phyloP scores from a whole-genome alignment of 176 grass and related monocot genomes.

The Melocanna baccifera region DNA sequence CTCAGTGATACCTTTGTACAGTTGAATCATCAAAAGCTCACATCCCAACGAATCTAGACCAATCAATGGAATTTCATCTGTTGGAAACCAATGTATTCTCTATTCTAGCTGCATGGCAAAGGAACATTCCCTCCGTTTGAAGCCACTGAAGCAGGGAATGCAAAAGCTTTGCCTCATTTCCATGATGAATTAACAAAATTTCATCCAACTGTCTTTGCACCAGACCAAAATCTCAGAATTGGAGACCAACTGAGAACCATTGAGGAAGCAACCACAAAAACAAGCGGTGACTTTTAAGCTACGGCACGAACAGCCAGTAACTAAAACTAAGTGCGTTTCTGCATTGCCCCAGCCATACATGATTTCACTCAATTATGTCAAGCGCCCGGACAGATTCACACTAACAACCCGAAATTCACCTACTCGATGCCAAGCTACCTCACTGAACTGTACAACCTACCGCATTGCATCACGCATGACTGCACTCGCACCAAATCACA shows the following conservation, averaged over 20 bases:
- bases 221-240: background rate
- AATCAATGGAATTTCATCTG: background rate
- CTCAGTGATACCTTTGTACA: background rate
- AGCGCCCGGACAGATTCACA: background rate
- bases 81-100: background rate
- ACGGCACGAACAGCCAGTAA: background rate
- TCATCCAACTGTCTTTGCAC: background rate
- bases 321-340: background rate
- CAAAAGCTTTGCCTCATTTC: background rate
- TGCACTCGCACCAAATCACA: background rate
- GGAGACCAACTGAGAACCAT: background rate
- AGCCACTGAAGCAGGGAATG: background rate
- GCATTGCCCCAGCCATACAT: background rate
- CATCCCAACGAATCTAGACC: background rate
- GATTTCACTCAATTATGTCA: conserved; percentile 17
- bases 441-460: background rate
- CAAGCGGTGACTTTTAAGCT: background rate
- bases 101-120: background rate
- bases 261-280: background rate
- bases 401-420: conserved; percentile 19
- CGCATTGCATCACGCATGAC: background rate
- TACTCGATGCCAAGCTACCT: background rate
- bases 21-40: conserved; percentile 19
- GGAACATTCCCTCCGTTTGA: background rate
- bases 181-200: background rate